These are phyloP conservation scores for Cytidiella melzeri DNA, from an alignment of 768 basidiomycete genomes.

Conservation along the genomic window DNA sequence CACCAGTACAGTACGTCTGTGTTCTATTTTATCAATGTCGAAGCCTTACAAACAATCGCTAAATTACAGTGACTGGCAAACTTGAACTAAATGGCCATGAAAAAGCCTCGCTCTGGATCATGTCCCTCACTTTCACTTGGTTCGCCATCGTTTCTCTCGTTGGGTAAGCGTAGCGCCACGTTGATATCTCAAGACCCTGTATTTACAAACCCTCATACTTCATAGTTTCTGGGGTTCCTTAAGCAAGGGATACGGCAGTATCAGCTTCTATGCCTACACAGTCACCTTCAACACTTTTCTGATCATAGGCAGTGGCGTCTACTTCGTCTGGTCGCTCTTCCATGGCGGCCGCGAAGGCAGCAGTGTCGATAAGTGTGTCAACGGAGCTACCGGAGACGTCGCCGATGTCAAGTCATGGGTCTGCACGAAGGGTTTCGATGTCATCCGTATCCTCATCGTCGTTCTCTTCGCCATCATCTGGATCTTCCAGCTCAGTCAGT, in stretches of 20 bases:
- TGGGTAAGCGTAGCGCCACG: conserved; percentile 32
- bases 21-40: neutral
- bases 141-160: conserved; percentile 42
- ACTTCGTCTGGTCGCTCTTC: conserved; percentile 41
- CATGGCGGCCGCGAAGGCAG: conserved; percentile 32
- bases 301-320: conserved; percentile 42
- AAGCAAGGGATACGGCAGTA: conserved; percentile 37
- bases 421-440: conserved; percentile 37
- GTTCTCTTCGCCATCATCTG: conserved; percentile 44
- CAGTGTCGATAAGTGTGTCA: conserved; percentile 35
- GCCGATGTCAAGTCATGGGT: conserved; percentile 27
- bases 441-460: conserved; percentile 38
- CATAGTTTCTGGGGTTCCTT: conserved; percentile 3
- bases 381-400: conserved; percentile 23
- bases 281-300: conserved; percentile 41
- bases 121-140: conserved; percentile 41
- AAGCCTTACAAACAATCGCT: neutral
- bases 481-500: conserved; percentile 51
- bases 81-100: conserved; percentile 32
- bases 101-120: conserved; percentile 39
- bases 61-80: conserved; percentile 20
- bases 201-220: conserved; percentile 12
- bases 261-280: conserved; percentile 37
- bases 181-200: neutral
- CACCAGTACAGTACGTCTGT: conserved; percentile 35